Percentiles rank a stretch among this genome's conserved stretches.
Evolutionary conservation across 768 basidiomycete genomes (phyloP).

Genomic region (Suillus luteus): DNA sequence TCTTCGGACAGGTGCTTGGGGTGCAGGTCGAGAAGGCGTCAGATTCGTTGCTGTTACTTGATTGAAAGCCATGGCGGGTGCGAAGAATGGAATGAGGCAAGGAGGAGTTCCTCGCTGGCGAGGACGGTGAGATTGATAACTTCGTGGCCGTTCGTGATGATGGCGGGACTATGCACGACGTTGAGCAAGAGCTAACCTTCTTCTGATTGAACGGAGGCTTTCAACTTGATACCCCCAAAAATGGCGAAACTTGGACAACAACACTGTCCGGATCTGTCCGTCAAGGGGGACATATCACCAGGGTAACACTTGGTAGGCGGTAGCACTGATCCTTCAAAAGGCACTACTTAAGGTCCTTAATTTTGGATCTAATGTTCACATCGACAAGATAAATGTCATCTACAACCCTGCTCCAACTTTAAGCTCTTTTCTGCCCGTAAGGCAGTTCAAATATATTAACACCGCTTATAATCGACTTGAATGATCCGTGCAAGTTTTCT

Average conservation of each 20-base stretch:
- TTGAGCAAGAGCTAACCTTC: background rate
- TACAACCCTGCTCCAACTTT: background rate
- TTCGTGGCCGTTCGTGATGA: background rate
- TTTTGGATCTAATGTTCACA: conserved; percentile 10
- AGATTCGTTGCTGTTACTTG: conserved; percentile 57
- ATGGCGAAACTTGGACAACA: conserved; percentile 13
- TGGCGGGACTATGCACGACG: background rate
- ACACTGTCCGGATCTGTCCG: conserved; percentile 33
- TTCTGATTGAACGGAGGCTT: conserved; percentile 1
- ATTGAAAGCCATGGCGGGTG: conserved; percentile 47
- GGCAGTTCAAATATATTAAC: background rate
- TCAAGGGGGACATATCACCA: conserved; percentile 26
- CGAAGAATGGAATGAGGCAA: conserved; percentile 18
- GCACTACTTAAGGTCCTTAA: background rate
- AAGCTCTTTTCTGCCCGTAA: background rate
- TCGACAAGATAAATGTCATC: conserved; percentile 5
- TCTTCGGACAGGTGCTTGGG: conserved; percentile 62
- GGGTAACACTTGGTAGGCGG: conserved; percentile 24
- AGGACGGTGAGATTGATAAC: conserved; percentile 9
- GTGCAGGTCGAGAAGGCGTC: conserved; percentile 78
- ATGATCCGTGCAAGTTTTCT: background rate
- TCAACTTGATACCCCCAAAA: conserved; percentile 11
- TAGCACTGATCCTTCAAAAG: background rate
- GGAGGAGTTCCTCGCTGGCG: conserved; percentile 9
- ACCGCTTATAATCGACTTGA: background rate